Conservation (phyloP, 1,284 basidiomycete genomes). For the Cryptococcus wingfieldii region DNA sequence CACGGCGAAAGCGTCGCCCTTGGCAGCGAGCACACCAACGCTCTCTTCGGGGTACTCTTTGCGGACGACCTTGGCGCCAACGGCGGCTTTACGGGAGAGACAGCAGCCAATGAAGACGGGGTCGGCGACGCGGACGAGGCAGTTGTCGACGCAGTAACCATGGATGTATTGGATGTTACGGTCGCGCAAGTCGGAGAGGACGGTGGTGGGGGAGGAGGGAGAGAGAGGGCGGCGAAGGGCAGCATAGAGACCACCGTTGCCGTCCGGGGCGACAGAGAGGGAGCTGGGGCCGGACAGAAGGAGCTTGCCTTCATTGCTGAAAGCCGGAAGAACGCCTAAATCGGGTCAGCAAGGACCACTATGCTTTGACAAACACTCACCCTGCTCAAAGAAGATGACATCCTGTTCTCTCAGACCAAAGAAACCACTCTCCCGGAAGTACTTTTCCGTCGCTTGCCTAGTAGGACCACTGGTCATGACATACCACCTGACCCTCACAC, state of each 20-base stretch:
- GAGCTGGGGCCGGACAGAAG: conserved; percentile 73
- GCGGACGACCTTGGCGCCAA: conserved; percentile 93
- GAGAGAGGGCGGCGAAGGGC: conserved; percentile 77
- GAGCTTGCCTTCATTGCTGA: conserved; percentile 91
- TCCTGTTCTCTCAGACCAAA: conserved; percentile 80
- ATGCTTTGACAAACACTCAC: conserved; percentile 51
- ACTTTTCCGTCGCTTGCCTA: conserved; percentile 75
- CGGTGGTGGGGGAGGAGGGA: conserved; percentile 59
- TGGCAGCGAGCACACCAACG: conserved; percentile 88
- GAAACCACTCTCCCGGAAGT: conserved; percentile 71
- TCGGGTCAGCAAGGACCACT: conserved; percentile 10
- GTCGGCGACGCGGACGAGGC: conserved; percentile 94
- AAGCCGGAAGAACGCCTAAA: conserved; percentile 87
- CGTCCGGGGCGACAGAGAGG: conserved; percentile 91
- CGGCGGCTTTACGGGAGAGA: conserved; percentile 77
- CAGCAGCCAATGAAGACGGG: conserved; percentile 94
- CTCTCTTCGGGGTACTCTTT: conserved; percentile 83
- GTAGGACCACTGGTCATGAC: conserved; percentile 99
- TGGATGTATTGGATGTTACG: conserved; percentile 87
- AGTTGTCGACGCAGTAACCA: conserved; percentile 98
- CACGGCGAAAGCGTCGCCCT: conserved; percentile 78
- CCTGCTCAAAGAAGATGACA: conserved; percentile 96
- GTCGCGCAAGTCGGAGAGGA: conserved; percentile 73
- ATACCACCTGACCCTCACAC: conserved; percentile 82
- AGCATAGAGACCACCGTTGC: conserved; percentile 95